Conservation (phyloP, 257 asterid species). For the Solanum sitiens region DNA sequence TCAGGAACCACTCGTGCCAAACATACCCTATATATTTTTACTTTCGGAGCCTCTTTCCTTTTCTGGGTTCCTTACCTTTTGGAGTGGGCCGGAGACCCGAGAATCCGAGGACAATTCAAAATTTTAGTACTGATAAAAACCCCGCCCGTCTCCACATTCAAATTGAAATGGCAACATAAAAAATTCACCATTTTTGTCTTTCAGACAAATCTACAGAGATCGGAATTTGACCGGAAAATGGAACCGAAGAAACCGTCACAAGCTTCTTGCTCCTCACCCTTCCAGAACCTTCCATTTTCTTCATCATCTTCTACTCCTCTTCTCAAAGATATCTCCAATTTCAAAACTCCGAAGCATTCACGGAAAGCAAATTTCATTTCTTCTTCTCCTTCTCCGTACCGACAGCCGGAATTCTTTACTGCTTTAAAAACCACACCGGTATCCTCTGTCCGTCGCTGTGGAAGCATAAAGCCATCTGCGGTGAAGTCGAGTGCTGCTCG, state of each 20-base stretch:
- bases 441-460: constrained; percentile 24
- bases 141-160: constrained; percentile 2
- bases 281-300: constrained; percentile 27
- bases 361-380: constrained; percentile 15
- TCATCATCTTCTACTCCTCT: constrained; percentile 30
- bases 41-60: not conserved
- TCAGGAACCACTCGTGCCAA: not conserved
- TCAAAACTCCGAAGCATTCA: constrained; percentile 51
- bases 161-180: not conserved
- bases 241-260: not conserved
- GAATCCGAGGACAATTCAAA: not conserved
- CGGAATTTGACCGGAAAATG: not conserved
- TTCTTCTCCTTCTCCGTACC: constrained; percentile 13
- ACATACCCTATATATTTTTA: not conserved
- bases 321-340: constrained; percentile 57
- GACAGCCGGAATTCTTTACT: constrained; percentile 48
- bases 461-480: constrained; percentile 24
- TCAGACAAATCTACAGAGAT: not conserved
- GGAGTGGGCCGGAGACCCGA: not conserved
- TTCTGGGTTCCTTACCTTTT: not conserved
- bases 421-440: constrained; percentile 47
- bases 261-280: constrained; percentile 21
- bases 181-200: not conserved
- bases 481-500: constrained; percentile 51
- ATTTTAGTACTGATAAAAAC: not conserved